Base-by-base conservation (phyloP, 441 rosid species). In the Gossypium schwendimanii region DNA sequence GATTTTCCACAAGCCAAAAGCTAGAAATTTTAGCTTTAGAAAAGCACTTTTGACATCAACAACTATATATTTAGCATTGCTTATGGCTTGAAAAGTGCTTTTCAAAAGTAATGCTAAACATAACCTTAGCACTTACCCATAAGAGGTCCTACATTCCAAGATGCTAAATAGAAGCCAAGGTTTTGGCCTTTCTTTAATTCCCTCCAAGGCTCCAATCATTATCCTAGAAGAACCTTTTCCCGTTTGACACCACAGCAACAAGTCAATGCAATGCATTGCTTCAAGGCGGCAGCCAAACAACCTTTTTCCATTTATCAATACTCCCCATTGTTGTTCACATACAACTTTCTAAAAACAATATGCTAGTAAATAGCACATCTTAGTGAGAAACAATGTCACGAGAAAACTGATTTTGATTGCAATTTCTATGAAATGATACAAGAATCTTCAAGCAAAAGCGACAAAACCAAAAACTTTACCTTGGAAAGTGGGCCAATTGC, bases 401-500 rank as follows among this genome's bases (percentile, higher is more conserved):
- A 26, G 45, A 67, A 67, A 67, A 67, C 71, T 15, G 9, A 26
- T 67, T 28, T 28, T 53, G 63, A 57, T 44, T 52, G 45, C 24
- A 49, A 50, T 64, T 10, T 26, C 57, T n/a, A 67, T 54, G 66
- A 26, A 55, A 73, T 49, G 23, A 7, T 65, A 69, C 55, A 54
- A 79, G 64, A 67, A 62, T 62, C 39, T 39, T 59, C 69, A 33
- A 72, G 69, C 21, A 74, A 21, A 70, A 55, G 49, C 18, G 21
- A 60, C 52, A 17, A 31, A 49, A 65, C 15, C 24, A 70, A 7
- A 31, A 74, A 80, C 52, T 58, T 86, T 82, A 91, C 99, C 99
- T 94, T 94, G 49, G 83, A 84, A 73, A 87, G 88, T 72, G 98
- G 94, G 70, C 91, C 97, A 76, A 90, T 84, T 21, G 86, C 77